Evolutionary conservation across 2,329 filamentous ascomycete genomes (phyloP).

Genomic region (Aspergillus brasiliensis): DNA sequence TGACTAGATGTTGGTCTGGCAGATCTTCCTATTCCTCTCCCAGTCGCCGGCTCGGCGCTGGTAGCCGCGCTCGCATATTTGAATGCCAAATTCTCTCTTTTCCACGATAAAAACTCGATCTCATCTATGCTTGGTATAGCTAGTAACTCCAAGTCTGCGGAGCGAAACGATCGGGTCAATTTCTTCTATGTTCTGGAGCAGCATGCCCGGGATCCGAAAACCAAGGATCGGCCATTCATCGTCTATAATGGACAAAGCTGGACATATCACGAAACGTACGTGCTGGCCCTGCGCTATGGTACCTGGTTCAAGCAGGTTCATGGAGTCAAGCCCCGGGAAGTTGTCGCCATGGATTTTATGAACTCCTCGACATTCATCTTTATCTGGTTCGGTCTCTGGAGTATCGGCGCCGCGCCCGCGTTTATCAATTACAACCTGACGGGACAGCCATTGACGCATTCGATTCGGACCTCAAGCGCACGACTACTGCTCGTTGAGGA

Average conservation of each 20-base stretch:
- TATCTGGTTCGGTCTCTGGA: slow-evolving; percentile 76
- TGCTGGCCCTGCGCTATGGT: slow-evolving; percentile 70
- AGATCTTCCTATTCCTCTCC: slow-evolving; percentile 44
- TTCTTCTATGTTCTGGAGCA: slow-evolving; percentile 76
- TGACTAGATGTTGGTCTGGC: slow-evolving; percentile 34
- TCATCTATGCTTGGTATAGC: slow-evolving; percentile 53
- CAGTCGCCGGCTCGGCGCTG: slow-evolving; percentile 60
- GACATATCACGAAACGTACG: slow-evolving; percentile 76
- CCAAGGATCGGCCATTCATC: slow-evolving; percentile 57
- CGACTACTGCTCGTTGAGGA: slow-evolving; percentile 72
- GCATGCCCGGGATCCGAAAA: slow-evolving; percentile 60
- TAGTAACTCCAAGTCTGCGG: slow-evolving; percentile 49
- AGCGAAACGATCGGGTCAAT: slow-evolving; percentile 64
- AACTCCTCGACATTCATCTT: slow-evolving; percentile 80
- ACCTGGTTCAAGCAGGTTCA: slow-evolving; percentile 70
- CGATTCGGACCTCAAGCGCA: slow-evolving; percentile 67
- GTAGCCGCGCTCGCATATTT: slow-evolving; percentile 73
- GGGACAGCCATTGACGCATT: slow-evolving; percentile 72
- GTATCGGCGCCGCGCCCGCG: slow-evolving; percentile 77
- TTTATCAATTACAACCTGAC: slow-evolving; percentile 87
- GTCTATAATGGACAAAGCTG: slow-evolving; percentile 69
- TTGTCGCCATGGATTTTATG: slow-evolving; percentile 79
- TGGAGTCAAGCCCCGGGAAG: slow-evolving; percentile 67
- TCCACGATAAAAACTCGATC: slow-evolving; percentile 67
- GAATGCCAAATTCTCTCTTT: slow-evolving; percentile 69